Conservation (phyloP, 495 filamentous ascomycete species). For the Bacidia gigantensis region DNA sequence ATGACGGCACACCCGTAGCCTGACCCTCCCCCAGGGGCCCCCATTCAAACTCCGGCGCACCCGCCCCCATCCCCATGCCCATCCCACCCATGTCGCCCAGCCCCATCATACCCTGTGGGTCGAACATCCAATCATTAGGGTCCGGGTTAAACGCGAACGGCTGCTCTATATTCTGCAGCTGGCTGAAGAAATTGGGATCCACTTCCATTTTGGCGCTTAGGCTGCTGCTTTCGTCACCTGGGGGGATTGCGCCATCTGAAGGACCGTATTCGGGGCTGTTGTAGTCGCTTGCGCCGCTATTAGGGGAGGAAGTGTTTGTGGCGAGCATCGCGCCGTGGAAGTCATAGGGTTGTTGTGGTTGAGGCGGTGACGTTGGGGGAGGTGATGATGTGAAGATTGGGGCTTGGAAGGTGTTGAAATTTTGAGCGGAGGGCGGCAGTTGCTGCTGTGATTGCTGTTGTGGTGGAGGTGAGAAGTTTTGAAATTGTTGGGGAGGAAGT, state of each 20-base stretch:
- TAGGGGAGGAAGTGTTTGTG: background rate
- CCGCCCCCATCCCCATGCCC: background rate
- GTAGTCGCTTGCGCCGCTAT: background rate
- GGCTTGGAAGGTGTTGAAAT: background rate
- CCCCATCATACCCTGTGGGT: background rate
- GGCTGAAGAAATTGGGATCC: slow-evolving; percentile 1
- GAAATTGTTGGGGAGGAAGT: background rate
- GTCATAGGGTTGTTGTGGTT: slow-evolving; percentile 3
- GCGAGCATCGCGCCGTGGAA: slow-evolving; percentile 1
- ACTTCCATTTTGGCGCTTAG: slow-evolving; percentile 2
- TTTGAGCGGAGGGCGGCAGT: background rate
- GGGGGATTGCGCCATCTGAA: background rate
- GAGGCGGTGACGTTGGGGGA: background rate
- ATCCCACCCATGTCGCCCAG: background rate
- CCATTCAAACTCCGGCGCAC: background rate
- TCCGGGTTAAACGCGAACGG: slow-evolving; percentile 2
- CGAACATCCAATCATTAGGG: slow-evolving; percentile 2
- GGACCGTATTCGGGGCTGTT: slow-evolving; percentile 1
- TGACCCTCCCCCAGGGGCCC: background rate
- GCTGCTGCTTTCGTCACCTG: background rate
- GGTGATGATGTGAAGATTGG: background rate
- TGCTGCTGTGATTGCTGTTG: background rate
- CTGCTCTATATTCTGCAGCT: slow-evolving; percentile 2
- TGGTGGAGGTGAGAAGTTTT: background rate
- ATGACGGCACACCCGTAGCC: background rate